Conservation (phyloP, 2,329 filamentous ascomycete species). For the Cladosporium sp. region DNA sequence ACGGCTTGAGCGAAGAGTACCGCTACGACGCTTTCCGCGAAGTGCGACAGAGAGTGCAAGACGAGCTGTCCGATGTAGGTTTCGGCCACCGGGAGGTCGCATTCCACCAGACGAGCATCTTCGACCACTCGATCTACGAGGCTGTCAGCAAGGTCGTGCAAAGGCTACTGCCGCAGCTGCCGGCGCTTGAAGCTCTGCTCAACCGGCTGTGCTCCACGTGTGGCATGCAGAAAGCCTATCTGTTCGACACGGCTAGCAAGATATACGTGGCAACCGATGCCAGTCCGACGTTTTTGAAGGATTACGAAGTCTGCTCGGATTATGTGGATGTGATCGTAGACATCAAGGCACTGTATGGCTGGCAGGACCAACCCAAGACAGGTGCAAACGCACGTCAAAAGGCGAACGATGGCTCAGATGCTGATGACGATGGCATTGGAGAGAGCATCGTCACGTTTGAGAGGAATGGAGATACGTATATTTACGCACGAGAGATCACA, state of each 20-base stretch:
- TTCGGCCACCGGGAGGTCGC: constrained; percentile 91
- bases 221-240: constrained; percentile 94
- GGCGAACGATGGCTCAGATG: constrained; percentile 6
- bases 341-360: constrained; percentile 93
- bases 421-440: constrained; percentile 30
- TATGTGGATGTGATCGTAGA: constrained; percentile 99
- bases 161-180: constrained; percentile 89
- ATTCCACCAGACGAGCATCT: constrained; percentile 96
- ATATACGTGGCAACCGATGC: constrained; percentile 98
- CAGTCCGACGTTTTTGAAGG: constrained; percentile 86
- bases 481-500: constrained; percentile 65
- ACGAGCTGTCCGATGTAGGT: constrained; percentile 88
- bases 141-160: constrained; percentile 98
- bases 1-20: constrained; percentile 95
- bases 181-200: constrained; percentile 87
- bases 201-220: constrained; percentile 92
- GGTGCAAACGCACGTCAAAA: constrained; percentile 9
- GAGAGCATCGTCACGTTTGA: constrained; percentile 62
- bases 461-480: constrained; percentile 53
- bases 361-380: constrained; percentile 44
- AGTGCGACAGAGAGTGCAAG: constrained; percentile 92
- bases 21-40: constrained; percentile 94
- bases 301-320: constrained; percentile 97
- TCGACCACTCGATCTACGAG: constrained; percentile 98
- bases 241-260: constrained; percentile 96